Evolutionary conservation across 177 flowering plant genomes (phyloP).

Genomic region (Tripterygium wilfordii): DNA sequence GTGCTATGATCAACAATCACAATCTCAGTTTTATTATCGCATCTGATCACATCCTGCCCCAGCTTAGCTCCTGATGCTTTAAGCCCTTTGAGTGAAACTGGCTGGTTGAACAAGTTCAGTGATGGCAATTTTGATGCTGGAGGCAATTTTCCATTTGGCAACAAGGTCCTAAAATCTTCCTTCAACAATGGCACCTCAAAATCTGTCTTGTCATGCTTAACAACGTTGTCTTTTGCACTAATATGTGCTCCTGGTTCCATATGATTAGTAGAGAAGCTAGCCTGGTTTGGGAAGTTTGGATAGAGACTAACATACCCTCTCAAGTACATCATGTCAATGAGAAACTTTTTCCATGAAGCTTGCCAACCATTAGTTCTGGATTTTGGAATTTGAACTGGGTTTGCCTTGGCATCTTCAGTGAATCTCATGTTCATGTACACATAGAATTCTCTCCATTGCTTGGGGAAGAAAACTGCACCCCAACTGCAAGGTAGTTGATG

Average conservation of each 20-base stretch:
- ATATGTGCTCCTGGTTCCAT: conserved; percentile 99
- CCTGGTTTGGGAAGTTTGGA: conserved; percentile 87
- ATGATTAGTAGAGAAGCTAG: conserved; percentile 93
- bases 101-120: conserved; percentile 79
- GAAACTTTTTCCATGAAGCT: conserved; percentile 97
- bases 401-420: conserved; percentile 76
- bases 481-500: conserved; percentile 97
- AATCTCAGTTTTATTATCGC: conserved; percentile 51
- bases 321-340: conserved; percentile 96
- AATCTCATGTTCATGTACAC: conserved; percentile 97
- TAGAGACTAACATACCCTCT: conserved; percentile 89
- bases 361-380: conserved; percentile 97
- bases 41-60: conserved; percentile 69
- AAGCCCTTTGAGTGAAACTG: conserved; percentile 74
- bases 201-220: conserved; percentile 64
- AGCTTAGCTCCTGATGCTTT: conserved; percentile 91
- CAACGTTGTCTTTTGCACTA: conserved; percentile 75
- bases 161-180: conserved; percentile 49
- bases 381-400: conserved; percentile 94
- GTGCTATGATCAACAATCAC: conserved; percentile 70
- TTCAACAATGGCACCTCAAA: conserved; percentile 84
- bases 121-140: conserved; percentile 85
- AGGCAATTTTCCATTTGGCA: conserved; percentile 78
- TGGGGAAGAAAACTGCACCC: conserved; percentile 98
- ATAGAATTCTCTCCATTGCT: conserved; percentile 95